These are phyloP conservation scores for Cucurbita ficifolia DNA, from an alignment of 306 rosid species.

Conservation along the genomic window DNA sequence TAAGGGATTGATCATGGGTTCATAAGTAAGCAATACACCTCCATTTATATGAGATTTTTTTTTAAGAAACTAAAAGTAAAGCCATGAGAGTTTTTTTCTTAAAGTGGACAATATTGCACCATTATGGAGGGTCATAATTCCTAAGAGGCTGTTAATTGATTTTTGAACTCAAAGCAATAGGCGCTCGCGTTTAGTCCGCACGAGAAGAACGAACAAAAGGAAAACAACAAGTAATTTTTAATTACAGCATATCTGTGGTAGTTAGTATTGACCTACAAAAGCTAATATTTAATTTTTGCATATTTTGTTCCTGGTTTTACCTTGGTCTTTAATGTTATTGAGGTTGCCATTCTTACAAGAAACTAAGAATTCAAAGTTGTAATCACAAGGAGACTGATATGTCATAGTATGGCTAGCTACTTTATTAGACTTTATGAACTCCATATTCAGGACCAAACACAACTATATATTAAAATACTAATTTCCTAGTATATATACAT, in stretches of 20 bases:
- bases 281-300: neutral
- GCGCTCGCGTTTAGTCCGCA: no score
- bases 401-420: neutral
- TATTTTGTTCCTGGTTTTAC: neutral
- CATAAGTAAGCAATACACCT: no score
- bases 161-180: neutral
- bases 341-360: neutral
- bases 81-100: no score
- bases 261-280: neutral
- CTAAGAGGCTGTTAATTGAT: no score
- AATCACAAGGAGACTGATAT: neutral
- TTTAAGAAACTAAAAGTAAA: no score
- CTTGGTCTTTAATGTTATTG: neutral
- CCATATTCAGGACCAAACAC: neutral
- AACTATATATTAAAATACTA: neutral
- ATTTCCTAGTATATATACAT: no score
- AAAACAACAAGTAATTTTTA: neutral
- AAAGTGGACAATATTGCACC: no score
- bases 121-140: no score
- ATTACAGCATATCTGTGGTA: neutral
- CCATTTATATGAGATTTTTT: no score
- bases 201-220: no score
- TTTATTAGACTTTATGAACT: neutral
- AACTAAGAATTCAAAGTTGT: neutral
- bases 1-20: no score